phyloP scores from a whole-genome alignment of 768 basidiomycete genomes.

The Lanmaoa pseudosensibilis region DNA sequence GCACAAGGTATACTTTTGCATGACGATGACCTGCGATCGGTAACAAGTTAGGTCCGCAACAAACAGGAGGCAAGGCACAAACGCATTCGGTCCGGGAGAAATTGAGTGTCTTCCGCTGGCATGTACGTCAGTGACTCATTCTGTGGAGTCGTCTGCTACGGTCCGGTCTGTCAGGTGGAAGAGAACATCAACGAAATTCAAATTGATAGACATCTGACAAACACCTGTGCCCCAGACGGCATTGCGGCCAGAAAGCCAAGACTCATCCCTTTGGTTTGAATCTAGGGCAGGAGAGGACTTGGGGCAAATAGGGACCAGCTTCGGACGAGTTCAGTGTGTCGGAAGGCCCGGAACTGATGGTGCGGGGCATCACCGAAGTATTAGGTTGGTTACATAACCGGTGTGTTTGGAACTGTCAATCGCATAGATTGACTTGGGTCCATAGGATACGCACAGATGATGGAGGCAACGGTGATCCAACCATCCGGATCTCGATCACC shows the following conservation, averaged over 20 bases:
- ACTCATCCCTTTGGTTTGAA: not conserved
- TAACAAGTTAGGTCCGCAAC: not conserved
- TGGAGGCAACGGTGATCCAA: not conserved
- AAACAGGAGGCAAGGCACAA: constrained; percentile 1
- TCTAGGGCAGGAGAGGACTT: not conserved
- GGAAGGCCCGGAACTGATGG: not conserved
- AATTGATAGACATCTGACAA: constrained; percentile 6
- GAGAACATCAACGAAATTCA: constrained; percentile 1
- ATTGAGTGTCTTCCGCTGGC: not conserved
- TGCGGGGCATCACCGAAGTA: not conserved
- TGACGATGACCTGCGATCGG: constrained; percentile 1
- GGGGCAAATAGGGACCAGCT: not conserved
- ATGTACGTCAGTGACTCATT: not conserved
- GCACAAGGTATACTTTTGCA: not conserved
- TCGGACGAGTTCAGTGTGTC: not conserved
- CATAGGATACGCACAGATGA: not conserved
- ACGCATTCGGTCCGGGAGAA: not conserved
- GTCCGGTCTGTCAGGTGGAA: not conserved
- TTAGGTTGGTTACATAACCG: constrained; percentile 1
- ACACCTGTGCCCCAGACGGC: not conserved
- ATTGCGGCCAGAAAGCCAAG: not conserved
- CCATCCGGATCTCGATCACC: constrained; percentile 14
- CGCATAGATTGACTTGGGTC: constrained; percentile 1
- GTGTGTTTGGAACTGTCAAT: not conserved
- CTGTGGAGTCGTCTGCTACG: not conserved